A percentile compares a stretch with the other conserved stretches of the same genome.
Conservation (phyloP, 2,329 filamentous ascomycete genomes). For the Allantophomopsis cytisporea region DNA sequence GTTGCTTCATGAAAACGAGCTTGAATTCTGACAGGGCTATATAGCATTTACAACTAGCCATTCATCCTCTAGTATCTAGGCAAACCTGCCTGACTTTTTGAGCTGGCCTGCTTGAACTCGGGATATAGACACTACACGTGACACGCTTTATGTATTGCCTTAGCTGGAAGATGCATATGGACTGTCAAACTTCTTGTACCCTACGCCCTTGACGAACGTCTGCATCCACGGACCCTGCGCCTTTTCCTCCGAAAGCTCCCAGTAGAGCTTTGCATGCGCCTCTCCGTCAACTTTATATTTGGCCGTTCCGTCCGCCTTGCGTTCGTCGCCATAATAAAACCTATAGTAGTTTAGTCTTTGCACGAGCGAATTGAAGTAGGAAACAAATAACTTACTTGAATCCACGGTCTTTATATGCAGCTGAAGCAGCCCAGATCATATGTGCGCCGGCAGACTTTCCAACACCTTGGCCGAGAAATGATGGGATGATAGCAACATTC, state of each 20-base stretch:
- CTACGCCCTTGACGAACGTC: constrained; percentile 27
- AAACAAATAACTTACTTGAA: constrained; percentile 17
- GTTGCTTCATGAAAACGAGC: no score
- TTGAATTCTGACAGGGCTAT: no score
- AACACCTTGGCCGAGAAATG: constrained; percentile 21
- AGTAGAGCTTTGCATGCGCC: constrained; percentile 26
- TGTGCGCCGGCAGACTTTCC: constrained; percentile 23
- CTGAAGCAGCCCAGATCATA: constrained; percentile 20
- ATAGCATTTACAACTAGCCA: no score
- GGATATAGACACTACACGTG: no score
- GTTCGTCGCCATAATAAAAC: constrained; percentile 37
- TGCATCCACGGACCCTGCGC: constrained; percentile 30
- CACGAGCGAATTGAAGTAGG: neutral
- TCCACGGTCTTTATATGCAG: constrained; percentile 21
- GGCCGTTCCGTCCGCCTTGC: constrained; percentile 25
- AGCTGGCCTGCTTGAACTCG: no score
- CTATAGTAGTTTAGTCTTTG: constrained; percentile 16
- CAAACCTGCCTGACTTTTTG: no score
- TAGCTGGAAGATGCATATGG: no score
- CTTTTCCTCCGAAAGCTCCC: constrained; percentile 22
- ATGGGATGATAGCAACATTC: constrained; percentile 18
- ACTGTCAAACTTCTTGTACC: constrained; percentile 22
- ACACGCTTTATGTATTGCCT: no score
- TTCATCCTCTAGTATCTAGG: no score
- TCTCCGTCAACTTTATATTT: constrained; percentile 20